phyloP scores from a whole-genome alignment of 2,329 filamentous ascomycete genomes.

The Magnaporthiopsis poae region DNA sequence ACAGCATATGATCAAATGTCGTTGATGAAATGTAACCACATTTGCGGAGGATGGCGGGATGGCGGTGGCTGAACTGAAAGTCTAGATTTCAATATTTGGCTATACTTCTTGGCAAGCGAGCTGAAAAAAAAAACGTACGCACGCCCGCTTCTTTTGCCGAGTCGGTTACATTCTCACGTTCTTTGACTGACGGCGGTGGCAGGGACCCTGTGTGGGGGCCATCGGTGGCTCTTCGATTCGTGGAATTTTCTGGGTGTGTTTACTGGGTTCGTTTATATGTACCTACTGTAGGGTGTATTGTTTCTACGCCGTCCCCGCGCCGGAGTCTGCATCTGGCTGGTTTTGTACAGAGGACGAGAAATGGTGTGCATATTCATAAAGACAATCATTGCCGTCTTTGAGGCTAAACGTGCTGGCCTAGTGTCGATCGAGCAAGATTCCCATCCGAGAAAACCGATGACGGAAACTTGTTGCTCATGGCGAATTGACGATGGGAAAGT shows the following conservation, averaged over 20 bases:
- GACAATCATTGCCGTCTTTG: too few relatives aligned
- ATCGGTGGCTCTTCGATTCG: not conserved
- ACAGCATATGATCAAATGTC: not conserved
- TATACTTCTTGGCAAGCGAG: not conserved
- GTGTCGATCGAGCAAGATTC: too few relatives aligned
- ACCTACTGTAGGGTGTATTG: not conserved
- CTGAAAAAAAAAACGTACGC: not conserved
- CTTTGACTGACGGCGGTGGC: too few relatives aligned
- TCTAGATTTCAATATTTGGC: not conserved
- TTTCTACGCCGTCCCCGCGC: too few relatives aligned
- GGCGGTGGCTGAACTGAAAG: not conserved
- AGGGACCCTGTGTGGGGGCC: not conserved
- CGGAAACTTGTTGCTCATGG: too few relatives aligned
- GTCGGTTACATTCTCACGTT: too few relatives aligned
- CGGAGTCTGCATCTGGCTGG: too few relatives aligned
- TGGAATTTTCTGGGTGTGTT: not conserved
- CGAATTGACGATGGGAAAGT: too few relatives aligned
- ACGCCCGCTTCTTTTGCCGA: not conserved
- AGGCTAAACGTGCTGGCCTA: too few relatives aligned
- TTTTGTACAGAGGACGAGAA: too few relatives aligned
- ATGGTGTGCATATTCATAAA: too few relatives aligned
- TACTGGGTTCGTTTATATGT: not conserved
- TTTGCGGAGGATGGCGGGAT: not conserved
- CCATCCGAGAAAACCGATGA: too few relatives aligned
- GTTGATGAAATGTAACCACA: not conserved